A percentile compares a stretch with the other conserved stretches of the same genome.
Evolutionary conservation across 2,329 filamentous ascomycete genomes (phyloP).

Genomic region (Chalaropsis ovoidea): DNA sequence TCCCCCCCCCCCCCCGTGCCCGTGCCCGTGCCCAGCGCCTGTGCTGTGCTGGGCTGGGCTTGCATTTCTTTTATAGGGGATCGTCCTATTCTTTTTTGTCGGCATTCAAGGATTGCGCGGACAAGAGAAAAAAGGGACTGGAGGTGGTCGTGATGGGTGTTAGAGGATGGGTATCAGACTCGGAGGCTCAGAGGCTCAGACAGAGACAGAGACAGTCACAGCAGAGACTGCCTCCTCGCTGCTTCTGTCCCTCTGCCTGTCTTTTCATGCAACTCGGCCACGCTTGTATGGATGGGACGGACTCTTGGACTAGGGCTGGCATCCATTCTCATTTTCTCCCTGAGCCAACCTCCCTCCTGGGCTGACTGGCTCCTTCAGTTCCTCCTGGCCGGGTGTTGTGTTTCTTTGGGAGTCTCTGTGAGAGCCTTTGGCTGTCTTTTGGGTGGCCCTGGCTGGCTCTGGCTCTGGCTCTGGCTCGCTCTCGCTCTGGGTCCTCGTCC

Average conservation of each 20-base stretch:
- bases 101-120: conserved; percentile 5
- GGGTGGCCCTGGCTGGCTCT: too few relatives aligned
- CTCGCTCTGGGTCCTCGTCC: not conserved
- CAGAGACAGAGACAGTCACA: too few relatives aligned
- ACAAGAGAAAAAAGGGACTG: conserved; percentile 2
- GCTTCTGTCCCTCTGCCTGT: not conserved
- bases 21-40: not conserved
- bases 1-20: not conserved
- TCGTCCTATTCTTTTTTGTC: conserved; percentile 3
- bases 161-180: too few relatives aligned
- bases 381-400: too few relatives aligned
- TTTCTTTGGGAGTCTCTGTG: too few relatives aligned
- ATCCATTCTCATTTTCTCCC: conserved; percentile 24
- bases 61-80: conserved; percentile 6
- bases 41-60: conserved; percentile 1
- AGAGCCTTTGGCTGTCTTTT: too few relatives aligned
- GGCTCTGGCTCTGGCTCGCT: too few relatives aligned
- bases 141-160: too few relatives aligned
- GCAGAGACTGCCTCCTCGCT: too few relatives aligned
- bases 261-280: not conserved
- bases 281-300: not conserved
- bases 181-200: too few relatives aligned
- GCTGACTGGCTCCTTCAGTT: not conserved
- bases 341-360: conserved; percentile 24
- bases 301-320: conserved; percentile 17